Conservation (phyloP, 169 alveolate species). For the Plasmodium berghei region DNA sequence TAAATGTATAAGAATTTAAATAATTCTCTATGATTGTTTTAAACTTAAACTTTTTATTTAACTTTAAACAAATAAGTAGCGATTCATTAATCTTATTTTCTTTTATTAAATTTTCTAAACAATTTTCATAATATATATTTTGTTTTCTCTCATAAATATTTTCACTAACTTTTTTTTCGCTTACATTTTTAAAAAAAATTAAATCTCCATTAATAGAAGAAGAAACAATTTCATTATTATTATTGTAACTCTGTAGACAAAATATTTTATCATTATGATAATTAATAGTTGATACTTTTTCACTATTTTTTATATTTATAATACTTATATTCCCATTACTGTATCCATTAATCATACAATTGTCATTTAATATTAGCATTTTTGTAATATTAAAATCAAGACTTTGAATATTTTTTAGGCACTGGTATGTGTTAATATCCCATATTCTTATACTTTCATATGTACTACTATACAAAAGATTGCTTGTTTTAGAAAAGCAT, state of each 20-base stretch:
- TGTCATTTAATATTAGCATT: slow-evolving; percentile 51
- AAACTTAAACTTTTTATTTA: slow-evolving; percentile 67
- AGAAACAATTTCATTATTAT: slow-evolving; percentile 19
- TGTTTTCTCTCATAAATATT: slow-evolving; percentile 29
- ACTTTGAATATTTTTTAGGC: slow-evolving; percentile 74
- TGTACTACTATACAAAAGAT: slow-evolving; percentile 45
- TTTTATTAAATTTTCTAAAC: slow-evolving; percentile 63
- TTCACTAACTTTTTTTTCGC: slow-evolving; percentile 41
- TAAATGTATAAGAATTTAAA: slow-evolving; percentile 67
- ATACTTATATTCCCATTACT: slow-evolving; percentile 72
- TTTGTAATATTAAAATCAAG: slow-evolving; percentile 60
- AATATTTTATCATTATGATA: slow-evolving; percentile 72
- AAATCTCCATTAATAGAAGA: slow-evolving; percentile 73
- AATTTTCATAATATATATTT: slow-evolving; percentile 46
- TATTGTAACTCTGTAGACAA: slow-evolving; percentile 47
- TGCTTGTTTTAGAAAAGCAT: slow-evolving; percentile 34
- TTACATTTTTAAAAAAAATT: slow-evolving; percentile 50
- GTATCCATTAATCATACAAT: slow-evolving; percentile 51
- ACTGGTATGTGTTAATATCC: slow-evolving; percentile 30
- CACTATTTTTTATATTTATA: slow-evolving; percentile 62
- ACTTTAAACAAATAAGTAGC: slow-evolving; percentile 59
- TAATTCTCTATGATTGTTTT: slow-evolving; percentile 65
- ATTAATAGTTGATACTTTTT: slow-evolving; percentile 47
- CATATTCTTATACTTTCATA: slow-evolving; percentile 65
- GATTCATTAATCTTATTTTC: slow-evolving; percentile 68